These are phyloP conservation scores for Sodiomyces alkalinus DNA, from an alignment of 2,329 filamentous ascomycete species.

Conservation along the genomic window DNA sequence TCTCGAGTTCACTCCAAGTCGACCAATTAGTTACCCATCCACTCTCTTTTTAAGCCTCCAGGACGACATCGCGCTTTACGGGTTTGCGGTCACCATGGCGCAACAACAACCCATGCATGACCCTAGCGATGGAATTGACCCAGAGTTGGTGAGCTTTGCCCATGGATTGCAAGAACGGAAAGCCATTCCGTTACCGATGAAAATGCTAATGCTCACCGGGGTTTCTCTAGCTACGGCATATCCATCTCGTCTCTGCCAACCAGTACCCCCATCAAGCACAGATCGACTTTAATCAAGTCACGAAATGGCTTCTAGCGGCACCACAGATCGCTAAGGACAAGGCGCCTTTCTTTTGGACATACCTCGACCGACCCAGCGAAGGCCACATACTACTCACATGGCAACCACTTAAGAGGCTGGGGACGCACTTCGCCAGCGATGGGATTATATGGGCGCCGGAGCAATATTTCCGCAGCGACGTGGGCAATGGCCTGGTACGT, in stretches of 20 bases:
- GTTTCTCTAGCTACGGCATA: conserved; percentile 55
- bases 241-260: conserved; percentile 77
- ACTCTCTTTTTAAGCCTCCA: no score
- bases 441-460: conserved; percentile 85
- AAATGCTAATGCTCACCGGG: conserved; percentile 3
- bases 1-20: no score
- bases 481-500: conserved; percentile 44
- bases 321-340: conserved; percentile 74
- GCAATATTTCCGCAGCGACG: conserved; percentile 58
- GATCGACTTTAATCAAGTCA: conserved; percentile 61
- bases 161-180: conserved; percentile 9
- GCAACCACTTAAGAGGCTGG: conserved; percentile 63
- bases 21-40: no score
- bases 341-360: conserved; percentile 86
- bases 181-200: conserved; percentile 1
- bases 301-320: conserved; percentile 69
- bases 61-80: no score
- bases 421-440: conserved; percentile 70
- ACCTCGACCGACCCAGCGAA: conserved; percentile 68
- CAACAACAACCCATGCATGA: conserved; percentile 4
- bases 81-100: conserved; percentile 8
- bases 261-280: conserved; percentile 61
- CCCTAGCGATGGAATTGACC: conserved; percentile 8
- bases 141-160: conserved; percentile 6
- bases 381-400: conserved; percentile 75